Evolutionary conservation across 2,329 filamentous ascomycete genomes (phyloP).

Genomic region (Plectosphaerella plurivora): DNA sequence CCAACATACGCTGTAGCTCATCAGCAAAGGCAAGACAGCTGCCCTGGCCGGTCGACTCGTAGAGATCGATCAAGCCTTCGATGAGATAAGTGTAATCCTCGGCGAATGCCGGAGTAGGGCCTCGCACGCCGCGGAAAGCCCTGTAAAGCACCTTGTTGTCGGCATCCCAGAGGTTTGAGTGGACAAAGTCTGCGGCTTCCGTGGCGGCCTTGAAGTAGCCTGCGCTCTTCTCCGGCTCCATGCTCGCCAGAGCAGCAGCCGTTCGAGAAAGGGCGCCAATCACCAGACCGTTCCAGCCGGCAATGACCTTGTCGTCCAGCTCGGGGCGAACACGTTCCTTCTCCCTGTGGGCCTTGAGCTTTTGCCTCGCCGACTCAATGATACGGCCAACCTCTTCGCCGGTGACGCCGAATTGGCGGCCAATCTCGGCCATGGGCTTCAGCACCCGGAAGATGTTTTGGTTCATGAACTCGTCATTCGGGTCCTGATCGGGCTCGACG

Average conservation of each 20-base stretch:
- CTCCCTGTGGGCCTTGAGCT: slow-evolving; percentile 68
- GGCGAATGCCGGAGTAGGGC: slow-evolving; percentile 71
- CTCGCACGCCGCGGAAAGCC: slow-evolving; percentile 63
- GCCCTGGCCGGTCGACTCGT: slow-evolving; percentile 76
- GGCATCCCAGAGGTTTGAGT: slow-evolving; percentile 66
- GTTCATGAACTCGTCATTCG: slow-evolving; percentile 89
- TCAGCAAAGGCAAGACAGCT: slow-evolving; percentile 76
- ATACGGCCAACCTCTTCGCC: slow-evolving; percentile 64
- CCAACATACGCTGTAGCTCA: slow-evolving; percentile 62
- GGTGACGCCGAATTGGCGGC: slow-evolving; percentile 68
- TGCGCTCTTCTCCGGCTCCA: slow-evolving; percentile 52
- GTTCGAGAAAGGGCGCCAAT: slow-evolving; percentile 78
- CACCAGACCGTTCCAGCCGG: slow-evolving; percentile 83
- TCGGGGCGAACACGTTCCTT: slow-evolving; percentile 70
- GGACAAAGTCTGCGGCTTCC: slow-evolving; percentile 68
- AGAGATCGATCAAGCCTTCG: slow-evolving; percentile 76
- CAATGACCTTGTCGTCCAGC: slow-evolving; percentile 83
- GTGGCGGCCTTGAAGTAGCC: slow-evolving; percentile 63
- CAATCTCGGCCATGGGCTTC: slow-evolving; percentile 63
- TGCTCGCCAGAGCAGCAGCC: slow-evolving; percentile 59
- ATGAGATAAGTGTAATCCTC: slow-evolving; percentile 94
- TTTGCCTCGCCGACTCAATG: slow-evolving; percentile 61
- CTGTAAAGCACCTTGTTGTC: slow-evolving; percentile 62
- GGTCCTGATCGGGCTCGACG: slow-evolving; percentile 74
- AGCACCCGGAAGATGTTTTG: slow-evolving; percentile 81